Evolutionary conservation across 805 yeast genomes (phyloP).

Genomic region (Danielia reshetovae): DNA sequence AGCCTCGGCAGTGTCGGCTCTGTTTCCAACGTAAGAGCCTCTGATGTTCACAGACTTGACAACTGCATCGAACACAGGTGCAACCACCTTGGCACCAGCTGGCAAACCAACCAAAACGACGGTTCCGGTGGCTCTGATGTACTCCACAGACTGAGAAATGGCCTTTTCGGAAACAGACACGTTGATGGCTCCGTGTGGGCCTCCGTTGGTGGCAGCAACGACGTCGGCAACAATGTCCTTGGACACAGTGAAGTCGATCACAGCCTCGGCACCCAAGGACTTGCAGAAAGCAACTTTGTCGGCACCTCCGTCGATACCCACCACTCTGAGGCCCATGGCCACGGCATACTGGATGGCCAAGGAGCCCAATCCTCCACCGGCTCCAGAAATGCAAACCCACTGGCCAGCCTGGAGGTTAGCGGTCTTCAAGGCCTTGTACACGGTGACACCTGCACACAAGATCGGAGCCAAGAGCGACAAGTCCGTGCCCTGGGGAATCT

Average conservation of each 20-base stretch:
- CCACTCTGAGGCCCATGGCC: conserved; percentile 67
- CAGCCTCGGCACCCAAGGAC: conserved; percentile 60
- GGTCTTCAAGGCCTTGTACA: conserved; percentile 62
- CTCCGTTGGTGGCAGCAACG: conserved; percentile 50
- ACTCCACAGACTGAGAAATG: conserved; percentile 40
- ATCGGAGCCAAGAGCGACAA: conserved; percentile 57
- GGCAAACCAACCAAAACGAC: conserved; percentile 45
- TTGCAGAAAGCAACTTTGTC: conserved; percentile 50
- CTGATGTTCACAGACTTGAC: conserved; percentile 35
- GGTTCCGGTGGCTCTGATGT: conserved; percentile 40
- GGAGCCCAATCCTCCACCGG: conserved; percentile 79
- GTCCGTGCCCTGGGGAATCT: conserved; percentile 52
- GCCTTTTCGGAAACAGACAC: conserved; percentile 53
- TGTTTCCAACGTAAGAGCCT: conserved; percentile 45
- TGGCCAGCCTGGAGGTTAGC: conserved; percentile 59
- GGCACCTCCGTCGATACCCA: conserved; percentile 73
- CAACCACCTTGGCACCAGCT: conserved; percentile 39
- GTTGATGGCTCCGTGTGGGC: conserved; percentile 50
- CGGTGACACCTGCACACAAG: conserved; percentile 66
- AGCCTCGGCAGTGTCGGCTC: conserved; percentile 45
- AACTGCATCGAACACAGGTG: conserved; percentile 39
- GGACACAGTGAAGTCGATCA: conserved; percentile 52
- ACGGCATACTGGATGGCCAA: conserved; percentile 71
- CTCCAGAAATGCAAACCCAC: conserved; percentile 75
- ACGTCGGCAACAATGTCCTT: conserved; percentile 49